Conservation (phyloP, 345 rosid genomes). For the Lepidium didymum region DNA sequence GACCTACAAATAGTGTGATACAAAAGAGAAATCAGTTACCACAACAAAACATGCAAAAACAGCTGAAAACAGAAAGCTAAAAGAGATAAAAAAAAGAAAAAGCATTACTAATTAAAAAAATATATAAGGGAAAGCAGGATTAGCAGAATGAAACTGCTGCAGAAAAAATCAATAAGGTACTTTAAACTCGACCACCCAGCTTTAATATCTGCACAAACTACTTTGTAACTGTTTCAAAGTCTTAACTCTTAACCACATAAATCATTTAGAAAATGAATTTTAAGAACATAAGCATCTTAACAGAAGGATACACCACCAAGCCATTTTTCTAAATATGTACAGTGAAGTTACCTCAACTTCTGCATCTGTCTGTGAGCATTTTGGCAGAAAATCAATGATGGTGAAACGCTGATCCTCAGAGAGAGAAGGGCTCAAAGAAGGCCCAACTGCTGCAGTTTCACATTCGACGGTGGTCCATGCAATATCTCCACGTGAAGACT, state of each 20-base stretch:
- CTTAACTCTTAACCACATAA: background rate
- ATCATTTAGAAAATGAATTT: background rate
- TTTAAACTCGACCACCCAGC: background rate
- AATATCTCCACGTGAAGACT: conserved; percentile 51
- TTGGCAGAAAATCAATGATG: conserved; percentile 69
- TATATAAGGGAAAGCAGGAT: background rate
- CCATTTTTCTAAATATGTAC: background rate
- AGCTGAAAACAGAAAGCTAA: background rate
- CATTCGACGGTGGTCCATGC: conserved; percentile 68
- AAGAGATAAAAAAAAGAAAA: background rate
- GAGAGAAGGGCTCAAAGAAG: conserved; percentile 74
- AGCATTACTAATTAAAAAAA: background rate
- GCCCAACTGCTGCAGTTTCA: conserved; percentile 51
- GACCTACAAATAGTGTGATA: conserved; percentile 40
- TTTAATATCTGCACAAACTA: background rate
- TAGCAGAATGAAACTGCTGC: background rate
- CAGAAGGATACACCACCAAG: background rate
- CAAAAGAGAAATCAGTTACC: background rate
- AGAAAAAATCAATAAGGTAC: background rate
- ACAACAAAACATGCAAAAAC: background rate
- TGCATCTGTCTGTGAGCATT: conserved; percentile 54
- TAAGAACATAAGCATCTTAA: background rate
- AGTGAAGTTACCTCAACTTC: conserved; percentile 56
- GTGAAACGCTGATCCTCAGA: conserved; percentile 86
- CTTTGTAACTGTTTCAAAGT: background rate